Conservation (phyloP, 2,329 filamentous ascomycete genomes). For the Blastomyces gilchristii region DNA sequence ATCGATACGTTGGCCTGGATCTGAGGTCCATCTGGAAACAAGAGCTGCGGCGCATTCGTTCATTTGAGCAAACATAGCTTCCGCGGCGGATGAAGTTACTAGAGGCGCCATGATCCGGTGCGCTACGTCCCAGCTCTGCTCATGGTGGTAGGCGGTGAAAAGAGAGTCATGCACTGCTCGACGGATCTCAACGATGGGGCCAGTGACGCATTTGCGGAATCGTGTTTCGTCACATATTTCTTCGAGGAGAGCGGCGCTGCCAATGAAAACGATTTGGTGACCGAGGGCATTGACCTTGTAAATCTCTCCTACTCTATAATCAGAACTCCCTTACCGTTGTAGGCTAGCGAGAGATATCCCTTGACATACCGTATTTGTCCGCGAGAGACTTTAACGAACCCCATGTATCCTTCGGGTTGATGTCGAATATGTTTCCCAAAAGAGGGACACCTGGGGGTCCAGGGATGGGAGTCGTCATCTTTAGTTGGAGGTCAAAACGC, state of each 20-base stretch:
- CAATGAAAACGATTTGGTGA: slow-evolving; percentile 42
- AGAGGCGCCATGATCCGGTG: slow-evolving; percentile 40
- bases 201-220: slow-evolving; percentile 46
- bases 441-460: slow-evolving; percentile 42
- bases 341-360: neutral
- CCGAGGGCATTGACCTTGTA: slow-evolving; percentile 46
- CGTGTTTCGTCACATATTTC: slow-evolving; percentile 57
- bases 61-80: slow-evolving; percentile 40
- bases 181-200: slow-evolving; percentile 46
- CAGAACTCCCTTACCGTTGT: neutral
- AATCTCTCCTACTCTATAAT: slow-evolving; percentile 42
- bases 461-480: slow-evolving; percentile 42
- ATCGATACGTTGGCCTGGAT: slow-evolving; percentile 28
- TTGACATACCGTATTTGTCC: slow-evolving; percentile 37
- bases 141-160: slow-evolving; percentile 47
- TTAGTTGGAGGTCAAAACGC: neutral
- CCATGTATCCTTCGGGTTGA: slow-evolving; percentile 43
- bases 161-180: slow-evolving; percentile 55
- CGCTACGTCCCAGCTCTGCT: slow-evolving; percentile 55
- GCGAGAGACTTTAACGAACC: slow-evolving; percentile 41
- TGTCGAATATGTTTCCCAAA: slow-evolving; percentile 43
- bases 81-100: slow-evolving; percentile 34
- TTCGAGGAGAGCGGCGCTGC: slow-evolving; percentile 47
- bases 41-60: slow-evolving; percentile 42
- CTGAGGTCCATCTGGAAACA: slow-evolving; percentile 40